Base-by-base conservation (phyloP, 352 stramenopile genomes). In the Globisporangium paddicum region DNA sequence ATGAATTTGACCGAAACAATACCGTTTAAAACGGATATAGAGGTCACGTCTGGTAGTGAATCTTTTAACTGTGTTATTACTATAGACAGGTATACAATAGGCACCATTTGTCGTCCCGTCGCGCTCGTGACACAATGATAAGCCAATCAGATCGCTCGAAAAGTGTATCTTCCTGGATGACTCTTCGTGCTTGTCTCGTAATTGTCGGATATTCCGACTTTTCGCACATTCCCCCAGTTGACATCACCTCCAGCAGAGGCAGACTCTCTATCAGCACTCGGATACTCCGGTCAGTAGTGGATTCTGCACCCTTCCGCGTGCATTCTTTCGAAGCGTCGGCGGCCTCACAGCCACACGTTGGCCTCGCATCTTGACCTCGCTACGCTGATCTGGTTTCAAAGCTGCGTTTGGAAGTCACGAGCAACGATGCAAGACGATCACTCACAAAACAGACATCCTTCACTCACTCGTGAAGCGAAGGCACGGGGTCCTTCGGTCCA, bases 281-380 rank as follows among this genome's bases (percentile, higher is more conserved):
- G 40, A 45, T 45, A 45, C 40, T 45, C 18, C 18, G 6, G 25
- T 2, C 3, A 21, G 7, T 9, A 18, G 25, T 51, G 45, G 45
- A 51, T 51, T 51, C 45, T 37, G 45, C 45, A 51, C 26, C 45
- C 14, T 51, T 51, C 45, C 11, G 7, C 13, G 45, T 51, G 45
- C 45, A 35, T 51, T 37, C 45, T 25, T 25, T 25, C 18, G 5
- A 25, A 45, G 40, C 18, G 40, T 6, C 13, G 9, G 1, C 2
- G 18, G 18, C 18, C 16, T 45, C 40, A 2, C 6, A 45, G 14
- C n/a, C 6, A 26, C 18, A 1, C 41, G 2, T 28, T 45, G 25
- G 21, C 19, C 9, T n/a, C 19, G 28, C 40, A 38, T 25, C 10
- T 9, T 23, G 18, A 16, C 5, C 5, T 8, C n/a, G n/a, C n/a